A percentile compares a stretch with the other conserved stretches of the same genome.
Conservation (phyloP, 768 basidiomycete species). For the Boletus patriciae region DNA sequence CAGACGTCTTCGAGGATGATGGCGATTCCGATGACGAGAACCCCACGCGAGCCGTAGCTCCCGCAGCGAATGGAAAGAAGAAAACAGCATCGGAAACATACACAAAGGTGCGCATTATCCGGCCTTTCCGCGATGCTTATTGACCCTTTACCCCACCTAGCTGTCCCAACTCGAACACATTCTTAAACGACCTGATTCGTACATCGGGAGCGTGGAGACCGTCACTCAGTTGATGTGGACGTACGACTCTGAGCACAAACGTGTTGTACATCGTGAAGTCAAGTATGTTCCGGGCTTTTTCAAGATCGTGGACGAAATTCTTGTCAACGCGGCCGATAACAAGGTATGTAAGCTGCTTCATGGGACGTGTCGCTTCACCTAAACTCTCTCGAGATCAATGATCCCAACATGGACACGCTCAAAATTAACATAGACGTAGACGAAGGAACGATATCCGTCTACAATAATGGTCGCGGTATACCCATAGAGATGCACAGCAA, state of each 20-base stretch:
- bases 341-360: constrained; percentile 60
- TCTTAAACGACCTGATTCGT: constrained; percentile 87
- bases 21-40: constrained; percentile 43
- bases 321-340: constrained; percentile 99
- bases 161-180: constrained; percentile 94
- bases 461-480: constrained; percentile 95
- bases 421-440: constrained; percentile 87
- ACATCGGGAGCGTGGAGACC: constrained; percentile 94
- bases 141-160: constrained; percentile 40
- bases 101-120: constrained; percentile 63
- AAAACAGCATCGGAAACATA: constrained; percentile 92
- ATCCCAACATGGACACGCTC: constrained; percentile 85
- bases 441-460: constrained; percentile 82
- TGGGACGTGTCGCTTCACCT: not conserved
- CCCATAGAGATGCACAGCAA: constrained; percentile 93
- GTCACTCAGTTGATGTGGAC: constrained; percentile 92
- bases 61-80: constrained; percentile 52
- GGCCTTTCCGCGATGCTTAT: not conserved
- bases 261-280: constrained; percentile 79
- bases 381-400: constrained; percentile 69
- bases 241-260: constrained; percentile 79
- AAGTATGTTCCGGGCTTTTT: constrained; percentile 97
- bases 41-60: constrained; percentile 25
- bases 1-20: constrained; percentile 42
- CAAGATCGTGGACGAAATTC: constrained; percentile 99